Base-by-base conservation (phyloP, 2,329 filamentous ascomycete genomes). In the Neospermospora avenae region DNA sequence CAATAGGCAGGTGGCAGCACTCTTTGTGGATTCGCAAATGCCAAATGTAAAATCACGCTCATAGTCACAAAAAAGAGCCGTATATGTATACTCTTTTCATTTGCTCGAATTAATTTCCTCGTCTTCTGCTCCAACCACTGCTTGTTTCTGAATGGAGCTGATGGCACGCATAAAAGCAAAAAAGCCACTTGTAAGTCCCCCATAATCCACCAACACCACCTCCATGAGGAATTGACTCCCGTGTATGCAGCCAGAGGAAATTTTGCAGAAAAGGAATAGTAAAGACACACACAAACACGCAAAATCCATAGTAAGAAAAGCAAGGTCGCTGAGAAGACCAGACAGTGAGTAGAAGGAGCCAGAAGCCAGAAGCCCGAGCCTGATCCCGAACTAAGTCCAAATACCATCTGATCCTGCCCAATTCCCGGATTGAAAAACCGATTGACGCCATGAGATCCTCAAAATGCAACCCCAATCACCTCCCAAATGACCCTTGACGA, bases 391-490 rank as follows among this genome's bases (percentile, higher is more conserved):
- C 59, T 55, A 64, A 58, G 56, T 59, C 53, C 39, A 55, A 57
- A 62, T 37, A 58, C 58, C 54, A 58, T 54, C 58, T 59, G 52
- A 37, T 65, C 56, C 52, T 16, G 58, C 54, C 58, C 42, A 57
- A 53, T 59, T 63, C 55, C 52, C 34, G 48, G 57, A 35, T 39
- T 22, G 58, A 56, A 55, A 58, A 52, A 58, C 54, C 63, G 11
- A 52, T 61, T 55, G 61, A 67, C 67, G 63, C 65, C 63, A 20
- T 55, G 53, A 45, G 62, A 67, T 53, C 61, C 61, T 49, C 51
- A 62, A 54, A 66, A 70, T 69, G 63, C 67, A 68, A 55, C 67
- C 68, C 28, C n/a, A 57, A 62, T 59, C 64, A 58, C 63, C 61
- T 41, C 63, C 55, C 24, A 62, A 28, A 56, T 54, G 51, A 58